Base-by-base conservation (phyloP, 2,329 filamentous ascomycete genomes). In the Ascochyta clinopodiicola region DNA sequence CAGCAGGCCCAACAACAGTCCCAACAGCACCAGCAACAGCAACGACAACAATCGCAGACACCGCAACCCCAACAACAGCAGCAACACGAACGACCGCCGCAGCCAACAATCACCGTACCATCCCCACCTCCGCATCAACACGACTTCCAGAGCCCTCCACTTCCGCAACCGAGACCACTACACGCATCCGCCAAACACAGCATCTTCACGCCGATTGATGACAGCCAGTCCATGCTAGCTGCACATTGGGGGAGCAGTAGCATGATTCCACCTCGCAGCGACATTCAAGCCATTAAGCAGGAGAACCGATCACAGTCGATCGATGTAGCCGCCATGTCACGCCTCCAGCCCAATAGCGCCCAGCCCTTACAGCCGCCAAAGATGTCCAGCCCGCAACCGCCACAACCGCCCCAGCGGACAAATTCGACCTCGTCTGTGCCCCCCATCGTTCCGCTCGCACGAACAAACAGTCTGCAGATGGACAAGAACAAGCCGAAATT, bases 201-300 rank as follows among this genome's bases (percentile, higher is more conserved):
- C 74, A 98, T 99, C 56, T 98, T 98, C 72, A 99, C 95, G 0
- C 95, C 95, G 0, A 96, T 99, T 60, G 95, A 98, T 68, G 93
- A 96, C 72, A 92, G 90, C 66, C 86, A 91, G 44, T 97, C 93
- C 1, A 88, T 97, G 55, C 78, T 97, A 38, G 92, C 91, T 12
- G 91, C 94, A 62, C 92, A 96, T 73, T 88, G 80, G 80, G 80
- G 79, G 24, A 69, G 86, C 9, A 81, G 84, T 2, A 86, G 86
- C 44, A 64, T 80, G 61, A 76, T 82, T 44, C 71, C 76, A 21
- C 73, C 77, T 21, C 78, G 77, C 54, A 73, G 70, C 40, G 81
- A 84, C 39, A 68, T 74, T n/a, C 55, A 52, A 8, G 68, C 76
- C 39, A 81, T 70, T n/a, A 79, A 81, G 60, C 69, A 64, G 35